Conservation (phyloP, 208 protist genomes). For the Leishmania aethiopica region DNA sequence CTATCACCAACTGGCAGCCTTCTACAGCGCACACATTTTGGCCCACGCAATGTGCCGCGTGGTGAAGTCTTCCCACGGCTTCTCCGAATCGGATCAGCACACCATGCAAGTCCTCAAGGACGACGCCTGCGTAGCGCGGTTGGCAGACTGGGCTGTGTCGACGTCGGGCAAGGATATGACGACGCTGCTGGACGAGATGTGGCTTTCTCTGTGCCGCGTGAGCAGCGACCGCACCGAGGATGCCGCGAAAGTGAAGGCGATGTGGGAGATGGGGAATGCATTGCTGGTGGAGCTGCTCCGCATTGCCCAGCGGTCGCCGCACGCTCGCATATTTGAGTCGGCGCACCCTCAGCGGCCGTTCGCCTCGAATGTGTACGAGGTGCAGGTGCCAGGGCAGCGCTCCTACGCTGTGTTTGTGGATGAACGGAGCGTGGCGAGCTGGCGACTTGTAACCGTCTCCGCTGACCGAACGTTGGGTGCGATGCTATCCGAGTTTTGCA, state of each 20-base stretch:
- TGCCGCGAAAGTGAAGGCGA: constrained; percentile 9
- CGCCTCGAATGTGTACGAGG: constrained; percentile 55
- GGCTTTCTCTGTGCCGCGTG: constrained; percentile 12
- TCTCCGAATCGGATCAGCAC: constrained; percentile 14
- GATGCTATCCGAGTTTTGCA: constrained; percentile 57
- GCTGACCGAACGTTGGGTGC: constrained; percentile 50
- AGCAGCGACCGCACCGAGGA: neutral
- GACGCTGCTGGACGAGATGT: constrained; percentile 25
- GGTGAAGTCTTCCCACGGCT: constrained; percentile 5
- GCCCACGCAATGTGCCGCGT: constrained; percentile 17
- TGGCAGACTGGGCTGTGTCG: constrained; percentile 31
- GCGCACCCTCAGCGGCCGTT: constrained; percentile 67
- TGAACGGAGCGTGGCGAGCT: constrained; percentile 51
- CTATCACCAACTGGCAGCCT: constrained; percentile 27
- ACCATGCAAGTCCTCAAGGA: constrained; percentile 20
- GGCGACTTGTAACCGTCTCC: constrained; percentile 67
- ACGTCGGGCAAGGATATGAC: constrained; percentile 2
- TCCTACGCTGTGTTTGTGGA: constrained; percentile 79
- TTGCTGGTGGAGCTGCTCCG: constrained; percentile 44
- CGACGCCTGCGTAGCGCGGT: constrained; percentile 16
- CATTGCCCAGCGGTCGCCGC: constrained; percentile 51
- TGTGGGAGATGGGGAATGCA: constrained; percentile 24
- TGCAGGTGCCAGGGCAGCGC: constrained; percentile 48
- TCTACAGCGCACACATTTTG: constrained; percentile 23
- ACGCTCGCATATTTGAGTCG: constrained; percentile 71